Conservation (phyloP, 2,329 filamentous ascomycete species). For the Microascus cirrosus region DNA sequence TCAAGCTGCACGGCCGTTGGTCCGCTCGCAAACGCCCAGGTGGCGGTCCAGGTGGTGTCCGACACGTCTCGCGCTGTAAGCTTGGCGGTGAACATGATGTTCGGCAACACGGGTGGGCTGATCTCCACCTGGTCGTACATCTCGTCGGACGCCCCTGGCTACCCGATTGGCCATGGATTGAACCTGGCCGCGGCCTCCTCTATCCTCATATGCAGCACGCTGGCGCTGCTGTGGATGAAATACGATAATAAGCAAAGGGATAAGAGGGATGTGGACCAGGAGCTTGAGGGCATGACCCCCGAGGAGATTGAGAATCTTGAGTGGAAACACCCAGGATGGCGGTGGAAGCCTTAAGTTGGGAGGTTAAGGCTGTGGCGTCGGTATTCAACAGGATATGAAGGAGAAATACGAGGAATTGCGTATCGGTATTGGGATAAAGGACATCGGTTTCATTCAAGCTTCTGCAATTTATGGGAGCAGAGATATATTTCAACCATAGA, state of each 20-base stretch:
- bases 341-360: constrained; percentile 32
- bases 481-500: too few species aligned
- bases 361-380: not conserved
- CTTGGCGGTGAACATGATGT: constrained; percentile 47
- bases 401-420: too few species aligned
- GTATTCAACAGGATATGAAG: not conserved
- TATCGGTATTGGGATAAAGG: too few species aligned
- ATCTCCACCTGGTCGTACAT: constrained; percentile 57
- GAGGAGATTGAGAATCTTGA: constrained; percentile 49
- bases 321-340: constrained; percentile 55
- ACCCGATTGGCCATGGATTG: constrained; percentile 59
- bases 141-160: constrained; percentile 52
- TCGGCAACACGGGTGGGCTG: constrained; percentile 61
- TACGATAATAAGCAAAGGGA: constrained; percentile 39
- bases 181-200: constrained; percentile 48
- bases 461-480: too few species aligned
- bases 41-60: constrained; percentile 56
- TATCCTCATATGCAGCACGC: constrained; percentile 37
- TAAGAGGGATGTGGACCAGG: constrained; percentile 19
- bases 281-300: constrained; percentile 39
- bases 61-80: constrained; percentile 54
- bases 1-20: constrained; percentile 51
- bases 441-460: too few species aligned
- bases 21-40: constrained; percentile 53
- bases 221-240: constrained; percentile 46